These are phyloP conservation scores for Raffaelea ambrosiae DNA, from an alignment of 2,329 filamentous ascomycete species.

Conservation along the genomic window DNA sequence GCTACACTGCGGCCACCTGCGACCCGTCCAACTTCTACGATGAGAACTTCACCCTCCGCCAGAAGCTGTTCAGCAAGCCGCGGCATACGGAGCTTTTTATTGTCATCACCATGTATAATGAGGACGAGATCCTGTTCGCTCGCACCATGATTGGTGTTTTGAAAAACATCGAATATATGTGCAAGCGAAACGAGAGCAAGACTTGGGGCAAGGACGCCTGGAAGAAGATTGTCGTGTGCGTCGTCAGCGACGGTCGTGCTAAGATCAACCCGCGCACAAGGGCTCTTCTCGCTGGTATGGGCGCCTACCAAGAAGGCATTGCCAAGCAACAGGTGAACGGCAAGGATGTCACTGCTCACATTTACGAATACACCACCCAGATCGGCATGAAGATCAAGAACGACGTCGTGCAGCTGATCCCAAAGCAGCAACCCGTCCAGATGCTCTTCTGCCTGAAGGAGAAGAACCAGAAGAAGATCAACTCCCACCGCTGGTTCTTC, in stretches of 20 bases:
- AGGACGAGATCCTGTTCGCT: constrained; percentile 92
- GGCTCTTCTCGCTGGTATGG: constrained; percentile 83
- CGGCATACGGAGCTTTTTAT: constrained; percentile 94
- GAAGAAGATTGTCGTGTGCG: constrained; percentile 99
- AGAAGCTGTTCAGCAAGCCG: constrained; percentile 85
- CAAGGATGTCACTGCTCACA: constrained; percentile 93
- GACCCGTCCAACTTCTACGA: constrained; percentile 84
- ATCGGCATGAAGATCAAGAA: constrained; percentile 86
- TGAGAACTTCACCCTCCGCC: constrained; percentile 83
- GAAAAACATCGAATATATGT: constrained; percentile 99
- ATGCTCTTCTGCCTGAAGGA: constrained; percentile 98
- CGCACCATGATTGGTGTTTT: constrained; percentile 94
- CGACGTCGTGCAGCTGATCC: constrained; percentile 74
- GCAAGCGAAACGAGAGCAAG: constrained; percentile 83
- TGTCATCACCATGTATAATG: constrained; percentile 98
- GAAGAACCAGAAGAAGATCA: constrained; percentile 99
- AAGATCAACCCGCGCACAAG: constrained; percentile 93
- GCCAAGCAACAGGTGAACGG: constrained; percentile 96
- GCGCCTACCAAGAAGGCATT: constrained; percentile 96
- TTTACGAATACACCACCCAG: constrained; percentile 91
- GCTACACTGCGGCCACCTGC: constrained; percentile 91
- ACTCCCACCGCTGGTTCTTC: constrained; percentile 99
- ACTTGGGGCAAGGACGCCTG: constrained; percentile 98
- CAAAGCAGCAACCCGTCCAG: constrained; percentile 84
- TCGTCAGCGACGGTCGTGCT: constrained; percentile 91